Evolutionary conservation across 202 grass and related monocot genomes (phyloP), one percentile per base, ranked within the genome.

Genomic region (Panicum virgatum): DNA sequence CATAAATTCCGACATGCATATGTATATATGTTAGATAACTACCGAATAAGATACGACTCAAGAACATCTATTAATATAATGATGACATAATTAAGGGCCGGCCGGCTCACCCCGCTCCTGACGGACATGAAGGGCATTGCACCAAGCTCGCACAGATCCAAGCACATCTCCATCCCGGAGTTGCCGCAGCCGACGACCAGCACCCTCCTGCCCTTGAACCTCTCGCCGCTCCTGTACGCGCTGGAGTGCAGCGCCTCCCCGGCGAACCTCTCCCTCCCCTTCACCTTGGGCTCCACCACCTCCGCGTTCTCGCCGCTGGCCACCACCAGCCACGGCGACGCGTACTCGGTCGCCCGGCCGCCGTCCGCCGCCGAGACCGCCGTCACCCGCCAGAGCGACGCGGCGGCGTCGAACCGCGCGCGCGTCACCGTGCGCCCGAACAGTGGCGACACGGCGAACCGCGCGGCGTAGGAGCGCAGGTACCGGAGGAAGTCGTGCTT

Each of bases 151-250:
- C 80, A 90, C 72, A 99, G 71, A 65, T 99, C 96, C 75, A 99
- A 78, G 67, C 91, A 99, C 69, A 96, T 99, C 77, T 99, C 96
- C 96, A 99, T 99, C 2, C 93, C 96, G 5, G 96, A 99, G 87
- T 99, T 99, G 32, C 96, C 96, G 23, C 96, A 99, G 0, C 96
- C 96, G 11, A 96, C 75, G 5, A 99, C 96, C 46, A 99, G 75
- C 34, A 99, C 87, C 75, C 69, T 90, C 91, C 71, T 96, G 69
- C 87, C 87, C 86, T 84, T 87, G 56, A 87, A 96, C 56, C 85
- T 84, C 34, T 84, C 89, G 3, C 96, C 96, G 34, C 91, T 96
- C 78, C 81, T 87, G 64, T 99, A 94, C 83, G 91, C 71, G 48
- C 96, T 92, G 5, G 96, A 99, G 80, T 99, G 96, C 54, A 99